phyloP scores from a whole-genome alignment of 495 filamentous ascomycete species.

The Schizothecium vesticola region DNA sequence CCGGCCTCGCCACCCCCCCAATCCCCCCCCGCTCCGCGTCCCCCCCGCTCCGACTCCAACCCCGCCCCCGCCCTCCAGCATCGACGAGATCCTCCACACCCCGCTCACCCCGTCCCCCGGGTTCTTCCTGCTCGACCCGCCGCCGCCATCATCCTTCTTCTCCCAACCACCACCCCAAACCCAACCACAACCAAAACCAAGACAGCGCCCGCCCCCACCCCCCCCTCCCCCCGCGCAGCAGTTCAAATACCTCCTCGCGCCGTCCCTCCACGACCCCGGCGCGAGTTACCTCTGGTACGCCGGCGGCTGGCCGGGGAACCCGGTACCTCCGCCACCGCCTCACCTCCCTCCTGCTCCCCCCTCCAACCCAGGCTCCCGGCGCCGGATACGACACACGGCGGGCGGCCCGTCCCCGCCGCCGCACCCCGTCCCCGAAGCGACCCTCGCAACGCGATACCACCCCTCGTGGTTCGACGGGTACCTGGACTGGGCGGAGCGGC shows the following conservation, averaged over 20 bases:
- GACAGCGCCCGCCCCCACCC: not conserved
- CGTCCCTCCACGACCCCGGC: not conserved
- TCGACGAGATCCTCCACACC: conserved; percentile 11
- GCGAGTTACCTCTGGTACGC: conserved; percentile 7
- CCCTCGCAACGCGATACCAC: conserved; percentile 9
- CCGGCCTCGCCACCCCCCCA: not conserved
- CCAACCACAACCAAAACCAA: not conserved
- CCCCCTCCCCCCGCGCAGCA: not conserved
- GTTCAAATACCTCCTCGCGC: conserved; percentile 9
- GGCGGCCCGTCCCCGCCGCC: no score
- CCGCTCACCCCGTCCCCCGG: not conserved
- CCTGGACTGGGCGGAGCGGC: conserved; percentile 13
- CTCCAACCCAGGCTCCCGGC: no score
- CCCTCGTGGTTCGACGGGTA: conserved; percentile 14
- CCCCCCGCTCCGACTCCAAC: not conserved
- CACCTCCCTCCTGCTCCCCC: no score
- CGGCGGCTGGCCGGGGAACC: conserved; percentile 5
- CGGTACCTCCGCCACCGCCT: not conserved
- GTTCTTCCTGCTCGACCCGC: not conserved
- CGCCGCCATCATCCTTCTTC: not conserved
- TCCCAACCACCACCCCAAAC: not conserved
- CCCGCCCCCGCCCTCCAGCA: not conserved
- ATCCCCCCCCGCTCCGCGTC: not conserved
- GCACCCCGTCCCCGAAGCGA: conserved; percentile 3
- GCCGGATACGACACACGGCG: no score